Conservation (phyloP, 352 stramenopile species). For the Pythium aphanidermatum region DNA sequence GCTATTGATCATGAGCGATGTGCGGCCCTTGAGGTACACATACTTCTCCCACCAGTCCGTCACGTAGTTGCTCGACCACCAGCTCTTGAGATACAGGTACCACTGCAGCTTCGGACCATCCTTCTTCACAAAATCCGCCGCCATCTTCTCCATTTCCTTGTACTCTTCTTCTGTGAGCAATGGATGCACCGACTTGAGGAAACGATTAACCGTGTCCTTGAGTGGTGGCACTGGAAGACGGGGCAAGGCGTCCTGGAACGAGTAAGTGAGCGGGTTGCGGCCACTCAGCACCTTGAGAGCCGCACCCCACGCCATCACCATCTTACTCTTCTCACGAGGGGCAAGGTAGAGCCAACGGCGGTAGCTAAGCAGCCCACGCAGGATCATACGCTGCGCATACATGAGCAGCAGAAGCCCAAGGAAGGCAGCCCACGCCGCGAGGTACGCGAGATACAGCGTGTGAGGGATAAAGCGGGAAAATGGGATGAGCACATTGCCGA, state of each 20-base stretch:
- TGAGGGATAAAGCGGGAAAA: constrained; percentile 55
- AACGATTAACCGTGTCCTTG: constrained; percentile 89
- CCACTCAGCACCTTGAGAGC: constrained; percentile 81
- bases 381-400: constrained; percentile 72
- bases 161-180: constrained; percentile 87
- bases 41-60: constrained; percentile 91
- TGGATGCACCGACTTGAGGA: constrained; percentile 91
- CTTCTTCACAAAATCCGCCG: constrained; percentile 78
- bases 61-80: constrained; percentile 87
- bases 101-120: constrained; percentile 89
- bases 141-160: constrained; percentile 77
- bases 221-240: constrained; percentile 90
- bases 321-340: constrained; percentile 56
- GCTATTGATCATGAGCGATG: constrained; percentile 89
- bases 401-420: constrained; percentile 81
- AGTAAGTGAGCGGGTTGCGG: constrained; percentile 83
- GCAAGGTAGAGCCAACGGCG: constrained; percentile 83
- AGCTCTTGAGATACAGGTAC: constrained; percentile 89
- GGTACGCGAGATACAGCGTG: constrained; percentile 76
- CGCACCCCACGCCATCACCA: constrained; percentile 63
- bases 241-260: constrained; percentile 89
- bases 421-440: constrained; percentile 78
- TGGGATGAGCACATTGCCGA: constrained; percentile 75
- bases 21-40: constrained; percentile 84
- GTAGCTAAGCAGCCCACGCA: constrained; percentile 83